Percentiles rank a stretch among this genome's conserved stretches.
Conservation (phyloP, 2,329 filamentous ascomycete species). For the Nannizziopsis barbatae region DNA sequence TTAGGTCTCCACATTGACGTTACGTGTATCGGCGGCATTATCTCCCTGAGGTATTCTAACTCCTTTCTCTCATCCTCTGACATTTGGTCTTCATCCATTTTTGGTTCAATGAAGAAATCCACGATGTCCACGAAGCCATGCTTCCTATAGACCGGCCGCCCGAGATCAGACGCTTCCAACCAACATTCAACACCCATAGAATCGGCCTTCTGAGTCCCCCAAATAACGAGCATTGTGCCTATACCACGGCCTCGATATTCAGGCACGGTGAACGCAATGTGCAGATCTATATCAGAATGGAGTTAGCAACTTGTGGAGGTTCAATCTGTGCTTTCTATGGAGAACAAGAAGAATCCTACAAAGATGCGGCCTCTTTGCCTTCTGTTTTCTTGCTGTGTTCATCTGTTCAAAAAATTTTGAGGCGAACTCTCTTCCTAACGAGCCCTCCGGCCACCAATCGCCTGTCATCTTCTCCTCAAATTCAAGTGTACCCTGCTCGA, state of each 20-base stretch:
- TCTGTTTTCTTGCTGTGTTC: constrained; percentile 14
- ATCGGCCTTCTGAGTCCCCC: constrained; percentile 22
- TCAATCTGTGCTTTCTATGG: neutral
- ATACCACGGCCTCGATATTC: constrained; percentile 21
- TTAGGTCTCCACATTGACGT: constrained; percentile 14
- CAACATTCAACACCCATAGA: constrained; percentile 18
- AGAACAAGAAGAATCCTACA: constrained; percentile 13
- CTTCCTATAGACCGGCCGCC: constrained; percentile 15
- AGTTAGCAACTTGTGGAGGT: too few relatives aligned
- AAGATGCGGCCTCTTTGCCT: constrained; percentile 18
- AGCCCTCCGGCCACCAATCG: constrained; percentile 26
- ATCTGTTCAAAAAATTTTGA: constrained; percentile 17
- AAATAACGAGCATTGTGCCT: constrained; percentile 19
- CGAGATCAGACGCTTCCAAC: constrained; percentile 19
- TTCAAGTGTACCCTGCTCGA: constrained; percentile 22
- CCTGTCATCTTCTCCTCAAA: constrained; percentile 12
- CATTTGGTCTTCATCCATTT: constrained; percentile 9
- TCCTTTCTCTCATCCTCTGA: constrained; percentile 12
- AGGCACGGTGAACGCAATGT: constrained; percentile 21
- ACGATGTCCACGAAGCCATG: constrained; percentile 13
- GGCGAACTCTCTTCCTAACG: constrained; percentile 16
- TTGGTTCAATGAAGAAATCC: constrained; percentile 5
- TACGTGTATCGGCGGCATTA: constrained; percentile 6
- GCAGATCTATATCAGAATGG: constrained; percentile 15
- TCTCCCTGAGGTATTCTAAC: constrained; percentile 1